Evolutionary conservation across 2,329 filamentous ascomycete species (phyloP).

Genomic region (Albophoma yamanashiensis): DNA sequence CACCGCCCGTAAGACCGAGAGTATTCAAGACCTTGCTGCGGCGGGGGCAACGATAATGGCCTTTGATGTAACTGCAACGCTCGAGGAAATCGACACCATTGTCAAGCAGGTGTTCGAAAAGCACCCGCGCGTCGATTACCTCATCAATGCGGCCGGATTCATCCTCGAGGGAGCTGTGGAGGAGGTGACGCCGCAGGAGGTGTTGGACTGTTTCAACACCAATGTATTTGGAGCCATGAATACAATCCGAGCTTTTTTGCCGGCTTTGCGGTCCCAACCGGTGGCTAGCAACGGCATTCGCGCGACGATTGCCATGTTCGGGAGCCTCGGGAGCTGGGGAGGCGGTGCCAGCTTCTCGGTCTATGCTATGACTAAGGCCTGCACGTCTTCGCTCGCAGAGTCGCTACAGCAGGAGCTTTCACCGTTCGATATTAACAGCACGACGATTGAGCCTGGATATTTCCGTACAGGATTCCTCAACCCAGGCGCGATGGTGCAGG

Average conservation of each 20-base stretch:
- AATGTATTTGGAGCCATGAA: slow-evolving; percentile 44
- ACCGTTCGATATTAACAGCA: slow-evolving; percentile 31
- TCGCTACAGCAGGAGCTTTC: slow-evolving; percentile 30
- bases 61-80: slow-evolving; percentile 34
- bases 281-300: slow-evolving; percentile 13
- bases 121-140: slow-evolving; percentile 31
- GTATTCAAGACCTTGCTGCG: slow-evolving; percentile 28
- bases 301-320: slow-evolving; percentile 30
- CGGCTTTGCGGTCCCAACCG: slow-evolving; percentile 30
- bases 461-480: slow-evolving; percentile 41
- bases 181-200: slow-evolving; percentile 25
- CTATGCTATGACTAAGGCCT: slow-evolving; percentile 34
- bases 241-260: slow-evolving; percentile 35
- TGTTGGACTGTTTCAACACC: slow-evolving; percentile 32
- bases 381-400: slow-evolving; percentile 32
- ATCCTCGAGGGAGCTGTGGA: slow-evolving; percentile 31
- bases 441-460: slow-evolving; percentile 38
- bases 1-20: slow-evolving; percentile 30
- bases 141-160: slow-evolving; percentile 37
- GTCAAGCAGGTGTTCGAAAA: slow-evolving; percentile 21
- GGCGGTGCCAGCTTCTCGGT: slow-evolving; percentile 26
- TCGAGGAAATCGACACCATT: slow-evolving; percentile 21
- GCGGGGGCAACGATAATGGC: slow-evolving; percentile 30
- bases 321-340: slow-evolving; percentile 33
- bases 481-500: slow-evolving; percentile 13